Evolutionary conservation across 1,139 yeast genomes (phyloP), one percentile per base, ranked within the genome.

Genomic region (Lodderomyces orthopsilosis): DNA sequence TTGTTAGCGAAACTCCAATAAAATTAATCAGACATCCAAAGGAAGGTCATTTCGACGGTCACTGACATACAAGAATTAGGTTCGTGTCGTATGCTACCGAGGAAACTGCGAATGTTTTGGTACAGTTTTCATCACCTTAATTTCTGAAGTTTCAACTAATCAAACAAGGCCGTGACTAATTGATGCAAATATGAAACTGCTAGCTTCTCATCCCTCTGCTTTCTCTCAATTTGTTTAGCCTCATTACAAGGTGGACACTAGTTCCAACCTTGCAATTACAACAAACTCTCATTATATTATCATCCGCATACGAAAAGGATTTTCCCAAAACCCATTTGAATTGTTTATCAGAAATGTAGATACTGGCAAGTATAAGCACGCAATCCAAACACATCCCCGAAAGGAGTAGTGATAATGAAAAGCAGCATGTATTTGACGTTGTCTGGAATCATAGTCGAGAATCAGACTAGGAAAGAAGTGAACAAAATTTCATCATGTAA

Each of bases 61-160:
- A 84, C 89, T 71, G 88, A 40, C 82, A 79, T 77, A 81, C 87
- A 64, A 26, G 74, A 78, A 80, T 74, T 81, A 85, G 90, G 89
- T 83, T 83, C 88, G 68, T 67, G 68, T 66, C 73, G 89, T 79
- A 77, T 72, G 82, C 87, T 84, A 83, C 90, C 90, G 90, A 78
- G 90, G 90, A 83, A 83, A 83, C 90, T 83, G 90, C 90, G 90
- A 83, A 83, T 83, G 91, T 83, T 79, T 67, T 75, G 74, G 80
- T 80, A 69, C 73, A 67, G 38, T 67, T 80, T 81, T 84, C 91
- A 83, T 84, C 91, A 83, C 72, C 41, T 62, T 80, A 67, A 64
- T 66, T 48, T 47, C 19, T 10, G 19, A 19, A 14, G 27, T 21
- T 35, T 22, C 14, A 12, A 19, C 9, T 34, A n/a, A n/a, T 13